Base-by-base conservation (phyloP, 2,329 filamentous ascomycete species). In the Ophiostoma novo-ulmi region DNA sequence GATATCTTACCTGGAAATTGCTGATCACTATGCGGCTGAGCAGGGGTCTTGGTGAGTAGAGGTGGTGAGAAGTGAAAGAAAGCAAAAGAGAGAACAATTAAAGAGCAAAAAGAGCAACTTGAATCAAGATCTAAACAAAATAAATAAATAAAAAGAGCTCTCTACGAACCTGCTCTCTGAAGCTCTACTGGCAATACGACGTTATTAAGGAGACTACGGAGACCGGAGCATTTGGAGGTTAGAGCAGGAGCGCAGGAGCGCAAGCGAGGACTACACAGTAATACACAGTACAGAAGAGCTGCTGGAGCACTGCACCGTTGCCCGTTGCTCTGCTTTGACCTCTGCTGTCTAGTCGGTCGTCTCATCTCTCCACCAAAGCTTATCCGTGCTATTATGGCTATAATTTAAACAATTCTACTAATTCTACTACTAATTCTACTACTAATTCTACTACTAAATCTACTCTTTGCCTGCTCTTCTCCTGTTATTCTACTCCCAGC, bases 61-160 rank as follows among this genome's bases (percentile, higher is more conserved):
- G 22, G 22, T 58, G 52, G 8, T 61, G 55, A 31, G 22, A 61
- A 1, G 13, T 35, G 11, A 36, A 63, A 17, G 14, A 64, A 41
- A 20, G 1, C 52, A 41, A 58, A 22, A 14, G n/a, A 26, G 7
- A 14, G 31, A 35, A 64, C n/a, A 63, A 20, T 17, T 8, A 17
- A 20, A 63, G 58, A 38, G 7, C 52, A 26, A 61, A 17, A 20
- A 63, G 58, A 38, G 7, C 52, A 26, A 61, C 36, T 5, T 6
- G 48, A 61, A 20, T 31, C 22, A 64, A 48, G 39, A n/a, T 13
- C 48, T 48, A 52, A 10, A 67, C 13, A 20, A 52, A 61, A 14
- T 39, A 70, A n/a, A 78, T 73, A 67, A 3, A 20, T 73, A 67
- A 5, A 20, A 20, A 7, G 17, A n/a, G 44, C 44, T 20, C 14